Conservation (phyloP, 1,139 yeast species). For the Yamadazyma pseudoaaseri region DNA sequence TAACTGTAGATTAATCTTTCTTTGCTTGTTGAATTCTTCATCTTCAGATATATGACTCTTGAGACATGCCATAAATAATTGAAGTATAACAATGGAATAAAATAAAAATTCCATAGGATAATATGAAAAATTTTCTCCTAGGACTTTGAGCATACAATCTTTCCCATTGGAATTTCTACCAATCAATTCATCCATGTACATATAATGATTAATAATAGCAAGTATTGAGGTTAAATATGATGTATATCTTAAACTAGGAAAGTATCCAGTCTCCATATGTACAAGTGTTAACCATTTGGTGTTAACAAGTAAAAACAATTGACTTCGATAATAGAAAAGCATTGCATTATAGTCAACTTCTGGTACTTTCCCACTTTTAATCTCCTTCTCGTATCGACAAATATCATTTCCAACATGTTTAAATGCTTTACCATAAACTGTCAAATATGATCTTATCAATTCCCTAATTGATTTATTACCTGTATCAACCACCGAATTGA, state of each 20-base stretch:
- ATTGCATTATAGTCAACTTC: conserved; percentile 11
- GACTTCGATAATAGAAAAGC: conserved; percentile 21
- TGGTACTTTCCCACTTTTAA: conserved; percentile 2
- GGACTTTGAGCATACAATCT: conserved; percentile 11
- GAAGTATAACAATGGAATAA: conserved; percentile 22
- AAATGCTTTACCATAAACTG: conserved; percentile 8
- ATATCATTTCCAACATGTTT: conserved; percentile 3
- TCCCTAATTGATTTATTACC: conserved; percentile 12
- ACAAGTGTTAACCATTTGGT: conserved; percentile 34
- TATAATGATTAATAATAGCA: conserved; percentile 27
- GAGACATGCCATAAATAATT: conserved; percentile 23
- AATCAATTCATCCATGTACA: conserved; percentile 19
- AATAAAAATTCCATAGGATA: conserved; percentile 19
- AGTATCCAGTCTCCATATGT: conserved; percentile 29
- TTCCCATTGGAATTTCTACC: conserved; percentile 10
- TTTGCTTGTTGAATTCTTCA: neutral
- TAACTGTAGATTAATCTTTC: conserved; percentile 11
- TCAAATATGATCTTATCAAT: conserved; percentile 13
- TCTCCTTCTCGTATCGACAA: conserved; percentile 1
- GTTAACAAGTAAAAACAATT: conserved; percentile 18
- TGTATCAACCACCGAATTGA: conserved; percentile 5
- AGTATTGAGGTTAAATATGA: conserved; percentile 28
- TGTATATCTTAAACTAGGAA: conserved; percentile 31
- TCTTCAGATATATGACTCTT: conserved; percentile 11
- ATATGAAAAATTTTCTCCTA: conserved; percentile 13